Base-by-base conservation (phyloP, 2,329 filamentous ascomycete genomes). In the Colletotrichum brevisporum region DNA sequence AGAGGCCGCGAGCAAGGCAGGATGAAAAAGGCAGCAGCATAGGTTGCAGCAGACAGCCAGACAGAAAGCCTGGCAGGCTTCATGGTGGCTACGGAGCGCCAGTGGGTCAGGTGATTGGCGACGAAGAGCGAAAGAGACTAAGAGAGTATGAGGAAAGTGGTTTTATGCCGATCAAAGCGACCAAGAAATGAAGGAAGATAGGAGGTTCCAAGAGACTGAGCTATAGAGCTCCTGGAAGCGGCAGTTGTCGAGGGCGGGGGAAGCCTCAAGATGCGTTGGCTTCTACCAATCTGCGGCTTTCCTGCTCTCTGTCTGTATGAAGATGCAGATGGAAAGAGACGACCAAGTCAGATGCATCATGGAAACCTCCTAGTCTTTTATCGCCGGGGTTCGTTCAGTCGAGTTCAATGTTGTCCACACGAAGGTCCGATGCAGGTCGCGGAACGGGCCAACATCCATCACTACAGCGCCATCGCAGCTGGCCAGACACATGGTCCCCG, bases 1-100 rank as follows among this genome's bases (percentile, higher is more conserved):
- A 72, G 60, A 13, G 70, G 70, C 9, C 69, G 61, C 8, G 70
- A 68, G 31, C 70, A 72, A 10, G 70, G 68, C 36, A 72, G 43
- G 24, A 69, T 70, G 24, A 72, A 72, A 45, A 72, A 72, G 27
- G 63, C 68, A 15, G 59, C 36, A 4, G 50, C 68, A 31, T 66
- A 41, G 16, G 48, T 39, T 12, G 53, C 54, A 8, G 55, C 48
- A 48, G 45, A 62, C 16, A 65, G 21, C 27, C 60, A 50, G 36
- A 47, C 43, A n/a, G 56, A 24, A 12, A 69, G 45, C 50, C 24
- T 65, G 2, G 31, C 13, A 18, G 13, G n/a, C 36, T 16, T 69
- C 67, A 69, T 69, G 16, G 4, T 59, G 21, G 39, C 15, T 15
- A 43, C 31, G 31, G 31, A 36, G 31, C 31, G 31, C 10, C 10